Percentiles rank a stretch among this genome's conserved stretches.
Evolutionary conservation across 495 filamentous ascomycete genomes (phyloP).

Genomic region (Aspergillus diversus): DNA sequence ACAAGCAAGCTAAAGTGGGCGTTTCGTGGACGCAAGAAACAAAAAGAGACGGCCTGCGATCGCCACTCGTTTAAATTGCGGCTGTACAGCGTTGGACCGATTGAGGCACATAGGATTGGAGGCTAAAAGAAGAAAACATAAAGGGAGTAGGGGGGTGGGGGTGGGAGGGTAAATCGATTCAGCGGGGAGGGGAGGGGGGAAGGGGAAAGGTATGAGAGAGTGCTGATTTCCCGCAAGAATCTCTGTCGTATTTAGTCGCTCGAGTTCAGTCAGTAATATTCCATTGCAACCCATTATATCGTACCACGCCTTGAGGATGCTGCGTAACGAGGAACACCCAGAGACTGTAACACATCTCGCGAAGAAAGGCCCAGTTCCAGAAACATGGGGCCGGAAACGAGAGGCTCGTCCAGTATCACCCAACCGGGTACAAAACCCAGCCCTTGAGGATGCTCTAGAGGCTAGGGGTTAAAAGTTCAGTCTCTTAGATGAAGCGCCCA

Average conservation of each 20-base stretch:
- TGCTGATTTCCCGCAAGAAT: constrained; percentile 10
- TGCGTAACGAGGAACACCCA: constrained; percentile 15
- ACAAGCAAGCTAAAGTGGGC: neutral
- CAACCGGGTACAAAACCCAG: neutral
- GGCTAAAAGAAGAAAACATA: neutral
- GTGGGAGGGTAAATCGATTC: neutral
- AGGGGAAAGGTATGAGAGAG: constrained; percentile 1
- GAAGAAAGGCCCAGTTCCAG: constrained; percentile 4
- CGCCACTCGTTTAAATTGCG: neutral
- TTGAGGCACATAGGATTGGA: neutral
- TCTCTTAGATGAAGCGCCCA: constrained; percentile 7
- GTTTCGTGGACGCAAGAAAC: neutral
- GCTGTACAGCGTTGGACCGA: neutral
- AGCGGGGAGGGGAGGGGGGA: neutral
- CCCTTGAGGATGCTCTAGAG: neutral
- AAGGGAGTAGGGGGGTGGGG: neutral
- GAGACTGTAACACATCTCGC: constrained; percentile 6
- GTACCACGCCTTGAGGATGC: constrained; percentile 22
- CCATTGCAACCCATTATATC: constrained; percentile 24
- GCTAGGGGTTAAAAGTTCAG: neutral
- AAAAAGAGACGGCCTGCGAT: no score
- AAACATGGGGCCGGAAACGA: constrained; percentile 1
- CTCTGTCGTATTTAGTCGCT: constrained; percentile 19
- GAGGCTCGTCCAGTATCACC: neutral
- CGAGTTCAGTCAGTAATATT: constrained; percentile 33